phyloP scores from a whole-genome alignment of 805 yeast genomes.

The Lipomyces japonicus region DNA sequence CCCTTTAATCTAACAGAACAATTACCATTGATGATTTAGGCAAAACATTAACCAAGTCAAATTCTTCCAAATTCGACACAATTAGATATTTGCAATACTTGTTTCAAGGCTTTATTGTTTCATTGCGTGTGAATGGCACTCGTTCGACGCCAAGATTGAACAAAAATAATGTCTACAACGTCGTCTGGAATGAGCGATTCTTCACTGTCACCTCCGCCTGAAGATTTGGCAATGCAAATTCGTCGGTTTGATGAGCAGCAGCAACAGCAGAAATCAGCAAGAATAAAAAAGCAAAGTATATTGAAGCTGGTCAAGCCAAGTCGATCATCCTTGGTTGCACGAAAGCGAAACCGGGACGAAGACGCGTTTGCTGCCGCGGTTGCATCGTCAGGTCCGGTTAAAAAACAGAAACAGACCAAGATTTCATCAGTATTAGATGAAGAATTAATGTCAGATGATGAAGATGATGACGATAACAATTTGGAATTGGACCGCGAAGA shows the following conservation, averaged over 20 bases:
- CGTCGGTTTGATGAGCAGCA: neutral
- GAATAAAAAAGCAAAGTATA: constrained; percentile 4
- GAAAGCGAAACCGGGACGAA: constrained; percentile 15
- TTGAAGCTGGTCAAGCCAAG: neutral
- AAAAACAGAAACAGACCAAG: constrained; percentile 2
- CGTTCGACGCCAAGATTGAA: too few relatives aligned
- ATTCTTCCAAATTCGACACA: too few relatives aligned
- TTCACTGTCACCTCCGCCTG: constrained; percentile 22
- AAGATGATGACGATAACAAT: constrained; percentile 9
- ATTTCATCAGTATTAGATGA: constrained; percentile 22
- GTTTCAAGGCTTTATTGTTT: too few relatives aligned
- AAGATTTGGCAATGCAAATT: constrained; percentile 3
- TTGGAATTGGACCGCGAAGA: neutral
- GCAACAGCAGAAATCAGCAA: neutral
- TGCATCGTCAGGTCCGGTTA: neutral
- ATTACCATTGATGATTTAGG: too few relatives aligned
- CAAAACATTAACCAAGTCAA: too few relatives aligned
- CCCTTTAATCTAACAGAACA: too few relatives aligned
- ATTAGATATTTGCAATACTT: too few relatives aligned
- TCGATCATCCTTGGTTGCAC: neutral
- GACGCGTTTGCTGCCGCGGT: constrained; percentile 24
- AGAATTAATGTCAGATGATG: constrained; percentile 26
- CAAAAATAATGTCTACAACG: neutral
- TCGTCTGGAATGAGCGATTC: constrained; percentile 1
- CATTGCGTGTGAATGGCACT: too few relatives aligned